Evolutionary conservation across 1,284 basidiomycete genomes (phyloP).

Genomic region (Entoloma clypeatum): DNA sequence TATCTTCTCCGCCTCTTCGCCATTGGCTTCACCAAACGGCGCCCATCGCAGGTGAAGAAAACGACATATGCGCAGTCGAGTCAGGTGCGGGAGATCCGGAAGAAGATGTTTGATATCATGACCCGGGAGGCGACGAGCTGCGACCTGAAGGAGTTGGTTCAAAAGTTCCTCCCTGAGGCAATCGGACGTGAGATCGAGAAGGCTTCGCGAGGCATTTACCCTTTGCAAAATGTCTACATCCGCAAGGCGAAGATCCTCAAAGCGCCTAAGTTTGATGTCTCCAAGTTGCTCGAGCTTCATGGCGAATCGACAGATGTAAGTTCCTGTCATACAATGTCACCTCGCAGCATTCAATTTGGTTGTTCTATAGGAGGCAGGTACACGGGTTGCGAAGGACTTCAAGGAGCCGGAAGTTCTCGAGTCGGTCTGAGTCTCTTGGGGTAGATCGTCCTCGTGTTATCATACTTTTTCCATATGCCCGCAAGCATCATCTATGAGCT

Average conservation of each 20-base stretch:
- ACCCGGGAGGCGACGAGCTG: slow-evolving; percentile 92
- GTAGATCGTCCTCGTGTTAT: slow-evolving; percentile 17
- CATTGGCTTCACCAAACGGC: slow-evolving; percentile 98
- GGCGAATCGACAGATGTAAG: slow-evolving; percentile 89
- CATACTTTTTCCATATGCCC: slow-evolving; percentile 15
- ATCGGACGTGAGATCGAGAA: slow-evolving; percentile 99
- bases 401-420: slow-evolving; percentile 89
- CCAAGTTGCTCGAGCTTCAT: slow-evolving; percentile 94
- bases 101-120: slow-evolving; percentile 99
- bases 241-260: slow-evolving; percentile 99
- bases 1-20: slow-evolving; percentile 99
- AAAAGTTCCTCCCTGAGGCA: slow-evolving; percentile 99
- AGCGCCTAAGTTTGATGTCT: slow-evolving; percentile 94
- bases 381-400: slow-evolving; percentile 85
- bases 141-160: slow-evolving; percentile 96
- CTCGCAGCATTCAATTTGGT: slow-evolving; percentile 15
- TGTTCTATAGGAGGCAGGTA: slow-evolving; percentile 86
- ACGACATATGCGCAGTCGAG: slow-evolving; percentile 97
- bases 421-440: slow-evolving; percentile 58
- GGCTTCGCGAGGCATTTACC: slow-evolving; percentile 93
- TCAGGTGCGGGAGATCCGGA: slow-evolving; percentile 96
- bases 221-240: slow-evolving; percentile 97
- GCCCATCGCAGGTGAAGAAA: slow-evolving; percentile 96
- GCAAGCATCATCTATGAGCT: slow-evolving; percentile 14
- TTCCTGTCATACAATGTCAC: slow-evolving; percentile 20